Evolutionary conservation across 2,329 filamentous ascomycete species (phyloP), one percentile per base, ranked within the genome.

Genomic region (Aspergillus aculeatinus): DNA sequence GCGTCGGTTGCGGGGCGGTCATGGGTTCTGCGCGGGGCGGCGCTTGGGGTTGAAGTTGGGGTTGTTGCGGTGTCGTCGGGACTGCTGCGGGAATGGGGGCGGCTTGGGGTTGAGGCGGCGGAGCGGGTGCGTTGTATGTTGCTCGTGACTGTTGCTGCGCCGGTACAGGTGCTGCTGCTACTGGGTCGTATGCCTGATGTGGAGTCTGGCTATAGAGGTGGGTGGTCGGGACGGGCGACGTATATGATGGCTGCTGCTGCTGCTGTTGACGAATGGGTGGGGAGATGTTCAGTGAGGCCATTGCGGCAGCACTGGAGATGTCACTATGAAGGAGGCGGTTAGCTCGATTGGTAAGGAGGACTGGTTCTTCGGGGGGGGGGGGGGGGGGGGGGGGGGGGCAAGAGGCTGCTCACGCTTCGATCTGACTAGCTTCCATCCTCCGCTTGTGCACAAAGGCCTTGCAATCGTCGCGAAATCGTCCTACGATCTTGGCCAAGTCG

Each of bases 401-500:
- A 11, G 57, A 11, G 6, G 73, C 39, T 16, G 16, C 86, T 69
- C 79, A 92, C 89, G 86, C 84, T 75, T 96, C 92, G 35, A 96
- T 75, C 57, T 87, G 85, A 65, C 88, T 85, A 0, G 92, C 92
- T 68, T 98, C 94, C 65, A 89, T 86, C 54, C 92, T 85, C 55
- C 95, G 83, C 71, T 92, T 86, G 29, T 92, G 89, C 0, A 90
- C 89, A 82, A 96, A 98, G 1, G 83, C 85, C 65, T 85, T 85
- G 60, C 87, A 88, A 39, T 91, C 90, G 66, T 97, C 94, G 19
- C 92, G 83, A 74, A 97, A 98, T 10, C 88, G 83, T 42, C 87
- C 89, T 0, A 96, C 90, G 63, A 98, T 92, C 76, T 89, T 91
- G 51, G 90, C 91, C 4, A 99, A 83, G 71, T 98, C 93, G 67